Percentiles rank a stretch among this genome's conserved stretches.
Conservation (phyloP, 768 basidiomycete genomes). For the Trametes villosa region DNA sequence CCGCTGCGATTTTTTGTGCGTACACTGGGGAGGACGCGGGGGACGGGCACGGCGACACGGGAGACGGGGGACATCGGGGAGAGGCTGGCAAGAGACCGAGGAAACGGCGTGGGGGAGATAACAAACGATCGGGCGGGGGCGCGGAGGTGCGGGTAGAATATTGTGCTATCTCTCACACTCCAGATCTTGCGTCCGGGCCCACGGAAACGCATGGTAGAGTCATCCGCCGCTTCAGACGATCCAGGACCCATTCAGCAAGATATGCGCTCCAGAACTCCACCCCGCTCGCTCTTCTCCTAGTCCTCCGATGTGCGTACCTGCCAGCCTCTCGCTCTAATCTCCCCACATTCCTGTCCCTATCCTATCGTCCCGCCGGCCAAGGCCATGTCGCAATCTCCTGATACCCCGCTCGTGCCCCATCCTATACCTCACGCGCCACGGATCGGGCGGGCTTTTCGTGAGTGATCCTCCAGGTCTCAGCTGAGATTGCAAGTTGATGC, state of each 20-base stretch:
- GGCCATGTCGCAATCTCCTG: slow-evolving; percentile 5
- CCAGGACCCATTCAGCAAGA: neutral
- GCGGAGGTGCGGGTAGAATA: neutral
- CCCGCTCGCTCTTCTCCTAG: neutral
- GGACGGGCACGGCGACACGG: neutral
- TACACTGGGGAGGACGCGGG: neutral
- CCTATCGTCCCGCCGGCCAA: neutral
- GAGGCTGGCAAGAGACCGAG: neutral
- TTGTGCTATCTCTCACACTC: slow-evolving; percentile 3
- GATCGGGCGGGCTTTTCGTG: slow-evolving; percentile 8
- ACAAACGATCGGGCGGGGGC: neutral
- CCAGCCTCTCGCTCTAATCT: neutral
- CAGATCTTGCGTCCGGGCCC: neutral
- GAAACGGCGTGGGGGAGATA: neutral
- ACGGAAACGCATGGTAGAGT: slow-evolving; percentile 11
- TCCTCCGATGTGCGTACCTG: slow-evolving; percentile 3
- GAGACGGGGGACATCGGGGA: neutral
- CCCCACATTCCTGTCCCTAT: neutral
- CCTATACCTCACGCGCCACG: neutral
- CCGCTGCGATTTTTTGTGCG: neutral
- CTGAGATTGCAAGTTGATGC: neutral
- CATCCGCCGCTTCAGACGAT: neutral
- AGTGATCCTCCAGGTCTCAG: neutral
- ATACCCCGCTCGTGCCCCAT: slow-evolving; percentile 5
- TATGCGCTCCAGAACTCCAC: slow-evolving; percentile 19